Base-by-base conservation (phyloP, 768 basidiomycete species). In the Termitomyces sp. region DNA sequence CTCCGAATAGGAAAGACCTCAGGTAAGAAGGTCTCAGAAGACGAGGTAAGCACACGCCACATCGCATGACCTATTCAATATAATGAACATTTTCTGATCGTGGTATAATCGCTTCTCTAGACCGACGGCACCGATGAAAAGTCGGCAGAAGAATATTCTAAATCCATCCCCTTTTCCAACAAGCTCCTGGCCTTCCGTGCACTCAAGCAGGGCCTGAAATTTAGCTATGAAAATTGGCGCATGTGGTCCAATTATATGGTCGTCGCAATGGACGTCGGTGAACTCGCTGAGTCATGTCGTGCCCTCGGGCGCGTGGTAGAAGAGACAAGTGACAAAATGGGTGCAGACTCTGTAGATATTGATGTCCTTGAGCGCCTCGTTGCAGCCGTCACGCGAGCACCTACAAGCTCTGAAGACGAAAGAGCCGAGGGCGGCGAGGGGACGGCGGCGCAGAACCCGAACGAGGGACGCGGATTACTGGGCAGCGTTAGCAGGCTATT, bases 211-310 rank as follows among this genome's bases (percentile, higher is more conserved):
- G 95, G 97, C 1, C 79, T 98, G 58, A 86, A 85, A 63, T 83
- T 81, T 69, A 82, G 83, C 49, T 90, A 93, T 68, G 86, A 91
- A 28, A 95, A 94, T 66, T 98, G 96, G 95, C 83, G 93, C 19
- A 95, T 99, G 90, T 99, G 97, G 97, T 79, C 80, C 59, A 99
- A 99, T 75, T 98, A 94, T 76, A 94, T 92, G 87, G 77, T 97
- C 65, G 87, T 98, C 28, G 81, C 91, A 3, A 78, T 97, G 70
- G 94, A 98, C 62, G 89, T 98, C 19, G 96, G 95, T 7, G 94
- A 98, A 67, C 78, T 98, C 49, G 77, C 83, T 1, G 96, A 99
- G 67, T 87, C 93, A 0, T 86, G 84, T 57, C 86, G 91, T 40
- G 96, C 95, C 0, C 77, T 93, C 21, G 79, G 80, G 0, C 86